A percentile compares a stretch with the other conserved stretches of the same genome.
Conservation (phyloP, 257 asterid species). For the Nyctanthes arbortristis region DNA sequence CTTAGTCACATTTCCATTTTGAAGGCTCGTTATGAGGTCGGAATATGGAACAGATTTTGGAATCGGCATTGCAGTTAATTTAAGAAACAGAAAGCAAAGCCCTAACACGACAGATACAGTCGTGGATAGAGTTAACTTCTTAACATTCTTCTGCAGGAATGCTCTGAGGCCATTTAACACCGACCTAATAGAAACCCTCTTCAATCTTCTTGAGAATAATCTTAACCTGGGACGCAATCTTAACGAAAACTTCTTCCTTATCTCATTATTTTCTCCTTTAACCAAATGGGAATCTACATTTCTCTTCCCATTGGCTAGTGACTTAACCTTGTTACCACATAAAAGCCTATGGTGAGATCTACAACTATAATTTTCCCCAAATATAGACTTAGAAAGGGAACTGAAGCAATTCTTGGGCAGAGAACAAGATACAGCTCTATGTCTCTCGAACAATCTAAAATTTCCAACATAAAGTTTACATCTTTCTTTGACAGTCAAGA, state of each 20-base stretch:
- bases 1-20: conserved; percentile 59
- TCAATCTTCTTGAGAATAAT: conserved; percentile 54
- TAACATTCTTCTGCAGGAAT: conserved; percentile 63
- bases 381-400: conserved; percentile 42
- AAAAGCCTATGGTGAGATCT: conserved; percentile 40
- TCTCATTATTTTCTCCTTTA: conserved; percentile 38
- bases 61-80: conserved; percentile 63
- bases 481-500: conserved; percentile 43
- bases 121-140: conserved; percentile 58
- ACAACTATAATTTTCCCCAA: conserved; percentile 35
- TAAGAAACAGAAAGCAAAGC: conserved; percentile 74
- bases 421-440: conserved; percentile 32
- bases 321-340: conserved; percentile 46
- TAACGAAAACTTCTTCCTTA: conserved; percentile 49
- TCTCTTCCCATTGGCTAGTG: too few relatives aligned
- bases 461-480: conserved; percentile 40
- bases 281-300: too few relatives aligned
- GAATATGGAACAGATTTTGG: conserved; percentile 83
- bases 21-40: conserved; percentile 68
- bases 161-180: conserved; percentile 47
- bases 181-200: conserved; percentile 50
- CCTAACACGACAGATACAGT: conserved; percentile 64
- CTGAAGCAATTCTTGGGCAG: conserved; percentile 33
- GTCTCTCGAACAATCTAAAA: conserved; percentile 27
- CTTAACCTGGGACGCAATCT: conserved; percentile 71